phyloP scores from a whole-genome alignment of 75 land plant genomes.

The Cryptomeria japonica region DNA sequence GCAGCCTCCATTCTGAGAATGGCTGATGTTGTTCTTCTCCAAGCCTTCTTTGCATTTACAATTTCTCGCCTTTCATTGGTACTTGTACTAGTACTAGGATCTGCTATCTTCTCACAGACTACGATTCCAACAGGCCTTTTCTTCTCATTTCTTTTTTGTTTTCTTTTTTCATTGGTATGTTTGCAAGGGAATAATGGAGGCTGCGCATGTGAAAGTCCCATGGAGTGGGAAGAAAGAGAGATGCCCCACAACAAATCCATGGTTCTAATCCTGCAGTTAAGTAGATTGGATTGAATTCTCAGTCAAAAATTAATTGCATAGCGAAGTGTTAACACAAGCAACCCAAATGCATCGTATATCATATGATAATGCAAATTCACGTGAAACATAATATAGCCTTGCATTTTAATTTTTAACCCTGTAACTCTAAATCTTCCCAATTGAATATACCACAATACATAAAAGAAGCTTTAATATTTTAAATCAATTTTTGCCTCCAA shows the following conservation, averaged over 20 bases:
- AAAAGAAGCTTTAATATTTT: not conserved
- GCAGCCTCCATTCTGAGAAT: conserved; percentile 62
- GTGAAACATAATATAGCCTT: not conserved
- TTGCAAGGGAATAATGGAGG: not conserved
- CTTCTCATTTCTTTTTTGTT: not conserved
- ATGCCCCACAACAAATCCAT: not conserved
- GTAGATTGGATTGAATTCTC: not conserved
- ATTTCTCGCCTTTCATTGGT: not conserved
- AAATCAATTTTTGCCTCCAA: not conserved
- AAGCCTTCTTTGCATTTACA: not conserved
- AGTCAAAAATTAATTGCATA: too few species aligned
- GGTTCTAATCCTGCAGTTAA: not conserved
- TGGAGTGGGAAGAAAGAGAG: not conserved
- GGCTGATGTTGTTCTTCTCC: conserved; percentile 24
- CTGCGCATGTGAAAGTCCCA: not conserved
- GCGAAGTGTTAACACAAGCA: not conserved
- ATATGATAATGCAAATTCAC: not conserved
- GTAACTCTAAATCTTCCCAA: not conserved
- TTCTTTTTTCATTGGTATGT: not conserved
- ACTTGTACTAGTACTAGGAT: not conserved
- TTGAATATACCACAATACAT: not conserved
- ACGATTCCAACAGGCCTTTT: not conserved
- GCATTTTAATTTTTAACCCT: not conserved
- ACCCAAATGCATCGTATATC: not conserved
- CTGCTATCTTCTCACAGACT: not conserved